Evolutionary conservation across 352 stramenopile species (phyloP).

Genomic region (Globisporangium ultimum): DNA sequence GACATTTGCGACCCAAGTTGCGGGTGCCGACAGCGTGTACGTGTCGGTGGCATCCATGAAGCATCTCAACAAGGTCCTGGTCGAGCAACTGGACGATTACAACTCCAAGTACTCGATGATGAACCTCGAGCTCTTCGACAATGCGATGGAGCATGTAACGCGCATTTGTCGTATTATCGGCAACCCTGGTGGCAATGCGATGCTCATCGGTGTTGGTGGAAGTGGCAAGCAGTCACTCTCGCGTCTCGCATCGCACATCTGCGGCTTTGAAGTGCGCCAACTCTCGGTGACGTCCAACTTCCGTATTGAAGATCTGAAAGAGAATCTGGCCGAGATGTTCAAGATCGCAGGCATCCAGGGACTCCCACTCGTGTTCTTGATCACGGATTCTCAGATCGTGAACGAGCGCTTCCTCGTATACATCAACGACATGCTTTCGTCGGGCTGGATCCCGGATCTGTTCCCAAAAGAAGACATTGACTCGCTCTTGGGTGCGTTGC

Average conservation of each 20-base stretch:
- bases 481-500: conserved; percentile 84
- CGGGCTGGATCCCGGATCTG: conserved; percentile 96
- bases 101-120: conserved; percentile 98
- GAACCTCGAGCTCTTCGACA: conserved; percentile 97
- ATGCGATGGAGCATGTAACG: conserved; percentile 96
- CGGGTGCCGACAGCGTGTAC: conserved; percentile 71
- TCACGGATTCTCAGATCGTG: conserved; percentile 98
- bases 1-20: conserved; percentile 86
- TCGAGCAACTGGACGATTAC: conserved; percentile 95
- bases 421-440: conserved; percentile 97
- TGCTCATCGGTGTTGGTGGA: conserved; percentile 97
- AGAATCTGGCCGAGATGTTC: conserved; percentile 96
- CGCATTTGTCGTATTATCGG: conserved; percentile 96
- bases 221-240: conserved; percentile 96
- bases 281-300: conserved; percentile 95
- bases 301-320: conserved; percentile 96
- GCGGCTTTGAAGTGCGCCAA: conserved; percentile 95
- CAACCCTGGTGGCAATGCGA: conserved; percentile 95
- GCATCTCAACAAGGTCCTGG: conserved; percentile 85
- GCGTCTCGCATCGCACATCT: conserved; percentile 95
- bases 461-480: conserved; percentile 98
- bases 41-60: conserved; percentile 77
- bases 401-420: conserved; percentile 98
- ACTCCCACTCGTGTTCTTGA: conserved; percentile 94
- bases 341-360: conserved; percentile 93